Base-by-base conservation (phyloP, 2,329 filamentous ascomycete species). In the Colletotrichum sp. region DNA sequence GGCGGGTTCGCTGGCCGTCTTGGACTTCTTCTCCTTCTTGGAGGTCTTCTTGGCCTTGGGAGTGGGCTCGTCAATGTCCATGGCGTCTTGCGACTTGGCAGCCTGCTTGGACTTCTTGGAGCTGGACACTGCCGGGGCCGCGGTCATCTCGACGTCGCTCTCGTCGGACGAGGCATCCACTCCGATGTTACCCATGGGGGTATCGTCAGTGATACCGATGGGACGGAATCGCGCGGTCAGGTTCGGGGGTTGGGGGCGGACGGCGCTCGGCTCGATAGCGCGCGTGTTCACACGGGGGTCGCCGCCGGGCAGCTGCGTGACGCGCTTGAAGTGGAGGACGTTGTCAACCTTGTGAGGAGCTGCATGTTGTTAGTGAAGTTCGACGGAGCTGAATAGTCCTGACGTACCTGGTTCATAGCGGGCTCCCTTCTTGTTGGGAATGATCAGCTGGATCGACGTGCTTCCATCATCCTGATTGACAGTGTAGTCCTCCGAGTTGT, bases 201-300 rank as follows among this genome's bases (percentile, higher is more conserved):
- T 81, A 74, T 80, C 81, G 68, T 65, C 16, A 10, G 86, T 78
- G 59, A 91, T 87, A 32, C 94, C 94, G 60, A 93, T 90, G 2
- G 94, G 94, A 70, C 89, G 89, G 83, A 91, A 95, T 39, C 94
- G 91, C 83, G 92, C 90, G 80, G 89, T 92, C 70, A 96, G 85
- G 8, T 92, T 93, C 80, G 90, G 88, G 2, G 94, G 93, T 82
- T 96, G 94, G 62, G 90, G 87, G 75, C 93, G 90, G 65, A 91
- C 87, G 2, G 49, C 57, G 88, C 83, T 75, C 87, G 91, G 59
- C 72, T 89, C 86, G 6, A 64, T 88, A 86, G 26, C 86, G 88
- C 28, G 86, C 83, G 72, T 84, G 71, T 83, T 78, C 18, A 77
- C 71, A 28, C 71, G 73, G 36, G 72, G 78, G 82, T 83, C 78